Conservation (phyloP, 2,329 filamentous ascomycete genomes). For the Exserohilum rostratum region DNA sequence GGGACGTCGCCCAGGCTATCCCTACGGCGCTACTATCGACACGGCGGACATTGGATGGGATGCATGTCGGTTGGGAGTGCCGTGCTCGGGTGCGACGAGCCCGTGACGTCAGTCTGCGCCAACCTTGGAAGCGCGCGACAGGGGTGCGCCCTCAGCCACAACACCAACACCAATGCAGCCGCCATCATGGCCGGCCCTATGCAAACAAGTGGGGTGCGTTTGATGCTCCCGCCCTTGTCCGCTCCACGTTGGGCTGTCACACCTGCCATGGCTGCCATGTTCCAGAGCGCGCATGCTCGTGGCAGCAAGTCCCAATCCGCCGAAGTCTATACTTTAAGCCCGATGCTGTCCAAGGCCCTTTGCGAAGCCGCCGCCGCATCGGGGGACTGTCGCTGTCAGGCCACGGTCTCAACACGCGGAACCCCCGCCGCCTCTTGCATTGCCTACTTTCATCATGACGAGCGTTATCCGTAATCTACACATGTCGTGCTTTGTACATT, state of each 20-base stretch:
- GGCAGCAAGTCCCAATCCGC: not conserved
- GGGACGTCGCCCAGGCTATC: slow-evolving; percentile 21
- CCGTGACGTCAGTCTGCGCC: slow-evolving; percentile 30
- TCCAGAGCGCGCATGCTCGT: not conserved
- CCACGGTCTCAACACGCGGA: not conserved
- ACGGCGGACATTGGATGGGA: slow-evolving; percentile 19
- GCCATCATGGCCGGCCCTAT: not conserved
- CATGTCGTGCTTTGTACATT: slow-evolving; percentile 1
- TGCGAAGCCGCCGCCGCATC: too few species aligned
- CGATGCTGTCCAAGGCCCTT: not conserved
- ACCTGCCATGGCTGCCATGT: slow-evolving; percentile 3
- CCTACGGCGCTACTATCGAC: slow-evolving; percentile 22
- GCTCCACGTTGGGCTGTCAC: not conserved
- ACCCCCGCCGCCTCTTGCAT: slow-evolving; percentile 1
- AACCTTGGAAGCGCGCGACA: not conserved
- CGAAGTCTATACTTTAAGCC: not conserved
- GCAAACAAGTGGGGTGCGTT: not conserved
- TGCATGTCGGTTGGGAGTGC: slow-evolving; percentile 11
- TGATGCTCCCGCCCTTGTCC: not conserved
- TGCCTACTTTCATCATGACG: not conserved
- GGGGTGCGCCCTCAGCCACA: slow-evolving; percentile 20
- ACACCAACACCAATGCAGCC: not conserved
- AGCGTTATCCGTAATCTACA: slow-evolving; percentile 6
- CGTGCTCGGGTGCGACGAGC: not conserved
- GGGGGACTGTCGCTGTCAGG: not conserved